Base-by-base conservation (phyloP, 1,284 basidiomycete species). In the Agaricales sp. region DNA sequence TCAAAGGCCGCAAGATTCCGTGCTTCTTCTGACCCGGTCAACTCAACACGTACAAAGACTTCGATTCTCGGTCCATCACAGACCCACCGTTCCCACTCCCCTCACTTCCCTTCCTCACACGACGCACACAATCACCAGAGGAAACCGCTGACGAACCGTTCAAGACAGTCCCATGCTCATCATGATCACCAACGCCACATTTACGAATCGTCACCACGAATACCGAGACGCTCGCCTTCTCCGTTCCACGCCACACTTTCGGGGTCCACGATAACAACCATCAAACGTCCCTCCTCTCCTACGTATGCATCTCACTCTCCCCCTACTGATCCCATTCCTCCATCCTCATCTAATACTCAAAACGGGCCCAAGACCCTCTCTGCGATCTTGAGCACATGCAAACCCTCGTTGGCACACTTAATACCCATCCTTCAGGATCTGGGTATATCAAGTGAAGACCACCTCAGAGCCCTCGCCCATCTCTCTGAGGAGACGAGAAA, bases 401-500 rank as follows among this genome's bases (percentile, higher is more conserved):
- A 74, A 48, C 80, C 81, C 14, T 72, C 80, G 3, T 59, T 83
- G 39, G 47, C 73, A 14, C 83, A 85, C 62, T 71, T 84, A 37
- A 63, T 67, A 0, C 78, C 78, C 0, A 63, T 75, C 2, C 62
- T 86, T 35, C 65, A 65, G 20, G 69, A 63, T 21, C 63, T 86
- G 12, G 82, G 82, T 0, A 80, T 86, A 26, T 62, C 67, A 43
- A 70, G 64, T 12, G 65, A 75, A 49, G 78, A 76, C 44, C 82
- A 86, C 60, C 61, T 86, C 41, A 67, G 70, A 18, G 82, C 82
- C 3, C 64, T 85, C 19, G 72, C 69, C 1, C 66, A 72, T 51
- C 60, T 86, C 55, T 74, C 73, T 30, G 79, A 80, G 48, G 77
- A 75, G 53, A 84, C 78, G 22, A 62, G 83, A 53, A 75, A 85